Base-by-base conservation (phyloP, 768 basidiomycete species). In the Phylloporus sp. region DNA sequence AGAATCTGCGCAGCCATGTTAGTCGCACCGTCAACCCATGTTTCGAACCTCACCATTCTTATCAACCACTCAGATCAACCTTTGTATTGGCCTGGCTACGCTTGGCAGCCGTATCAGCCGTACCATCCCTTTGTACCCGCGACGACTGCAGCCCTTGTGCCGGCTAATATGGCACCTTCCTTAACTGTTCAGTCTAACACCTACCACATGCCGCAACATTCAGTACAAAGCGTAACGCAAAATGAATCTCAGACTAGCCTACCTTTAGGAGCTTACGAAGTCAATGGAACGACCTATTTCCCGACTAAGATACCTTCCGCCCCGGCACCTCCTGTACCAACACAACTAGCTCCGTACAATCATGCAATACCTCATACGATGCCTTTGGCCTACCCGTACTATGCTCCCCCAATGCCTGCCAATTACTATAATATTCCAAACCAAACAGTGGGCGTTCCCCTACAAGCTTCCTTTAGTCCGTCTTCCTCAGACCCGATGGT, bases 261-360 rank as follows among this genome's bases (percentile, higher is more conserved):
- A 42, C 56, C 59, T 3, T 18, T 36, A 6, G 58, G 61, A 12
- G 9, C 65, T 18, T 63, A 57, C 43, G 51, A 69, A 51, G 43
- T 69, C 5, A 51, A 60, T 8, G 67, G 67, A 11, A 70, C 69
- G 34, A 70, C 56, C 2, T 69, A 65, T 56, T 69, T 67, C 50
- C 54, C 56, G 15, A 27, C 58, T 5, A 28, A 43, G 9, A 5
- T 41, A 15, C 44, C 54, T 10, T 20, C 50, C 1, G 39, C 36
- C 16, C 42, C 45, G 6, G 42, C 47, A 11, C 43, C 54, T 28
- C 52, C 52, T 10, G 5, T 55, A 11, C 45, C 58, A 6, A 15
- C 38, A 15, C 56, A 48, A 9, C 38, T 57, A 12, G 42, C 44
- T 12, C 24, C 52, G 13, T 64, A 49, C 26, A 31, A 26, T 29